Evolutionary conservation across 441 rosid genomes (phyloP).

Genomic region (Jatropha podagrica): DNA sequence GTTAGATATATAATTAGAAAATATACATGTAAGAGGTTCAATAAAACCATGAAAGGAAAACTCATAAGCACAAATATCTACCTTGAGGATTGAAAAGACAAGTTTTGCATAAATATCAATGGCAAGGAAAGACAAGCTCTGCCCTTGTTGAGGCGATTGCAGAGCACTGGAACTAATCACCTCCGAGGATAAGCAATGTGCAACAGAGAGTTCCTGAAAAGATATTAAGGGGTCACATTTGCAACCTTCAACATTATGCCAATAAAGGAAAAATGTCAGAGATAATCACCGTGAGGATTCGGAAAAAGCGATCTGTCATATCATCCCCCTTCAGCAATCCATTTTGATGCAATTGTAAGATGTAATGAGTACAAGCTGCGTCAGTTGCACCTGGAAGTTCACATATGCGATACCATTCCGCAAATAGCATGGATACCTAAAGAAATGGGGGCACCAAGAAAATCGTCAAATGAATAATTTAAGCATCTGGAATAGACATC

Average conservation of each 20-base stretch:
- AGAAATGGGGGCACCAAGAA: slow-evolving; percentile 9
- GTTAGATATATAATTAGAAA: slow-evolving; percentile 14
- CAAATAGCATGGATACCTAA: slow-evolving; percentile 76
- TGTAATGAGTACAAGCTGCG: slow-evolving; percentile 54
- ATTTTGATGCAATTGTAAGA: slow-evolving; percentile 73
- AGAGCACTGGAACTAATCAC: slow-evolving; percentile 53
- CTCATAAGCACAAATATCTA: slow-evolving; percentile 19
- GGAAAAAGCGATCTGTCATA: slow-evolving; percentile 83
- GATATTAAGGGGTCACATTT: slow-evolving; percentile 16
- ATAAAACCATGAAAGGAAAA: slow-evolving; percentile 4
- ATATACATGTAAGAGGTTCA: neutral
- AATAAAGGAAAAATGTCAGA: neutral
- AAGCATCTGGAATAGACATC: neutral
- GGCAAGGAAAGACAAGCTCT: slow-evolving; percentile 76
- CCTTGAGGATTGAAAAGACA: slow-evolving; percentile 62
- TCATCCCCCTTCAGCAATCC: slow-evolving; percentile 90
- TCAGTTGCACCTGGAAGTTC: slow-evolving; percentile 83
- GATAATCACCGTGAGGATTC: slow-evolving; percentile 60
- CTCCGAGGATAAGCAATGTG: slow-evolving; percentile 84
- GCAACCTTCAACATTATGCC: slow-evolving; percentile 11
- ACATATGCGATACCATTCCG: slow-evolving; percentile 86
- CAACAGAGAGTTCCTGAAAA: slow-evolving; percentile 79
- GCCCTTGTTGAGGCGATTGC: slow-evolving; percentile 74
- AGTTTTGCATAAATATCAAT: slow-evolving; percentile 92
- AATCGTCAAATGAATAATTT: neutral